These are phyloP conservation scores for Lotus japonicus DNA, from an alignment of 306 rosid genomes.

Conservation along the genomic window DNA sequence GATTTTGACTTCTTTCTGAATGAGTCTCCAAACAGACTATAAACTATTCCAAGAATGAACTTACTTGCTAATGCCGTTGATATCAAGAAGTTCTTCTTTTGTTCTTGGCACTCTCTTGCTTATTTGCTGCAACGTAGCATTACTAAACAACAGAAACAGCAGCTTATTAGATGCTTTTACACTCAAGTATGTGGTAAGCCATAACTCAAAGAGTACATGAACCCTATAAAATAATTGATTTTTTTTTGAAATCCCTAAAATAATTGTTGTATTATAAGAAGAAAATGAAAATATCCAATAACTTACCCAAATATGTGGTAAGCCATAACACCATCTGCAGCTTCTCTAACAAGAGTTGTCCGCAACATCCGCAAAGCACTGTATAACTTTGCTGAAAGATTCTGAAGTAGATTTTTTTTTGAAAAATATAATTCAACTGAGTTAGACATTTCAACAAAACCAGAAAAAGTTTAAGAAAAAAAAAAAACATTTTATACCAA, in stretches of 20 bases:
- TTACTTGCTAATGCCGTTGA: slow-evolving; percentile 85
- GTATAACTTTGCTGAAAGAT: slow-evolving; percentile 67
- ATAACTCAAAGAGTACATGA: not conserved
- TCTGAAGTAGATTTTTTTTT: slow-evolving; percentile 35
- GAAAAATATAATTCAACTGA: not conserved
- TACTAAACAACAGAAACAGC: slow-evolving; percentile 34
- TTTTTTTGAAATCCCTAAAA: too few species aligned
- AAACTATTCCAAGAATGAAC: slow-evolving; percentile 28
- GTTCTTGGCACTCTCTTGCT: slow-evolving; percentile 75
- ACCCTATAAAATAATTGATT: not conserved
- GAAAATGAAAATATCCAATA: not conserved
- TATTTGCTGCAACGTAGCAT: slow-evolving; percentile 54
- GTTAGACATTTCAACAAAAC: slow-evolving; percentile 13
- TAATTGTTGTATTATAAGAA: not conserved
- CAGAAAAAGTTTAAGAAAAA: not conserved
- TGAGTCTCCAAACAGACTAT: too few species aligned
- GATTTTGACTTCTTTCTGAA: too few species aligned
- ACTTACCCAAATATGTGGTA: slow-evolving; percentile 82
- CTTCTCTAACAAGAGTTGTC: slow-evolving; percentile 53
- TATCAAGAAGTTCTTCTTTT: slow-evolving; percentile 80
- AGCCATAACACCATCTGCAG: slow-evolving; percentile 69
- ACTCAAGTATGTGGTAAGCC: not conserved
- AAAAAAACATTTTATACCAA: slow-evolving; percentile 38
- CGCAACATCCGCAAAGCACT: slow-evolving; percentile 66
- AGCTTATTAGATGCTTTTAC: slow-evolving; percentile 23